phyloP scores from a whole-genome alignment of 305 asterid genomes.

The Fraxinus albicans region DNA sequence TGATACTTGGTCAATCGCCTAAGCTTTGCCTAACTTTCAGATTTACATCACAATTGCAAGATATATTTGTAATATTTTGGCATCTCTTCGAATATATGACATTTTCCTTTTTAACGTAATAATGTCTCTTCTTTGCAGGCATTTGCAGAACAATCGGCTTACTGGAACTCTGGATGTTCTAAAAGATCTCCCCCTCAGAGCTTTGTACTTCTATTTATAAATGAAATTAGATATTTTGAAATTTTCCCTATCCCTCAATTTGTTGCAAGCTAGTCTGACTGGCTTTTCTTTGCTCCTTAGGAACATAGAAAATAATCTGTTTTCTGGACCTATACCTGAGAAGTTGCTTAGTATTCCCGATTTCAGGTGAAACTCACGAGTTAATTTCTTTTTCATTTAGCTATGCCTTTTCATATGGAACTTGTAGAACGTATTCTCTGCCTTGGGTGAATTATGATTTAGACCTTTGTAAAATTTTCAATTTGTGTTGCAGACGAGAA shows the following conservation, averaged over 20 bases:
- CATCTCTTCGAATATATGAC: background rate
- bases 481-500: conserved; percentile 51
- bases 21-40: background rate
- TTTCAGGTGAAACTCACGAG: conserved; percentile 62
- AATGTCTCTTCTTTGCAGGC: conserved; percentile 42
- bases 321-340: conserved; percentile 91
- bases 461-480: background rate
- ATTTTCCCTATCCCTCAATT: background rate
- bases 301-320: conserved; percentile 77
- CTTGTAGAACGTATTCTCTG: background rate
- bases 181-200: conserved; percentile 67
- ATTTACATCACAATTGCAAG: background rate
- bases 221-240: background rate
- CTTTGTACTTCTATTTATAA: conserved; percentile 52
- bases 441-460: background rate
- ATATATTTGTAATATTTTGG: background rate
- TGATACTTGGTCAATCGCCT: background rate
- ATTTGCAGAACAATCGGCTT: conserved; percentile 85
- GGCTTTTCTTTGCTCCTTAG: conserved; percentile 38
- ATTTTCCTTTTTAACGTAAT: conserved; percentile 9
- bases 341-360: conserved; percentile 57
- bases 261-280: conserved; percentile 8
- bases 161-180: conserved; percentile 79
- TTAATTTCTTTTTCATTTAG: conserved; percentile 15
- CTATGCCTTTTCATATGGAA: background rate